A percentile compares a stretch with the other conserved stretches of the same genome.
Conservation (phyloP, 2,329 filamentous ascomycete species). For the Penicillium sclerotiorum region DNA sequence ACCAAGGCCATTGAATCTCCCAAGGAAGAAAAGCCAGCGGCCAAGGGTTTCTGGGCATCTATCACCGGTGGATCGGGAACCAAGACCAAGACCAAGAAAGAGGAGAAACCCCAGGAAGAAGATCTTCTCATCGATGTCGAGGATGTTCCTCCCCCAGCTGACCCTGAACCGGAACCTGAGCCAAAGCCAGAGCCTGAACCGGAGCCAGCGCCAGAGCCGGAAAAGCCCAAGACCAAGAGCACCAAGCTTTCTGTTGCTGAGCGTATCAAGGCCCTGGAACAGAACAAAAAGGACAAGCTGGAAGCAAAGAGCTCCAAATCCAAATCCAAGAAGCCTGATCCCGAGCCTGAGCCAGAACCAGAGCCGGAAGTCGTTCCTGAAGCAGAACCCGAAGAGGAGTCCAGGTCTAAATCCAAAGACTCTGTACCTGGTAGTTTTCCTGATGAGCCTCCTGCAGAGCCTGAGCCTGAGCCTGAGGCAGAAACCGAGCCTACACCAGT, state of each 20-base stretch:
- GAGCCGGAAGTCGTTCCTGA: slow-evolving; percentile 29
- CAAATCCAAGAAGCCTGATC: slow-evolving; percentile 31
- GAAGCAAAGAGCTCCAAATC: slow-evolving; percentile 44
- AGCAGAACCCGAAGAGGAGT: slow-evolving; percentile 31
- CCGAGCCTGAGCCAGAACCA: slow-evolving; percentile 26
- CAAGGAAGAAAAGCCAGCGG: slow-evolving; percentile 42
- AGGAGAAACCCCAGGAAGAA: slow-evolving; percentile 26
- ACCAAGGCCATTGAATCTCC: slow-evolving; percentile 21
- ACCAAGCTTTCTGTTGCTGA: slow-evolving; percentile 54
- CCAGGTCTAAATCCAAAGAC: slow-evolving; percentile 41
- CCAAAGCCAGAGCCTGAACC: slow-evolving; percentile 42
- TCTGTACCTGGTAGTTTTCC: slow-evolving; percentile 63
- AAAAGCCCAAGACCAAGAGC: slow-evolving; percentile 44
- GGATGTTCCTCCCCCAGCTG: slow-evolving; percentile 28
- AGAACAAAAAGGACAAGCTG: slow-evolving; percentile 41
- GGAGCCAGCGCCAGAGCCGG: slow-evolving; percentile 34
- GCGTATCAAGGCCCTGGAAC: slow-evolving; percentile 54
- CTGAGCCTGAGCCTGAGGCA: slow-evolving; percentile 23
- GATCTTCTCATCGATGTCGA: slow-evolving; percentile 42
- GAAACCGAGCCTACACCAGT: slow-evolving; percentile 29
- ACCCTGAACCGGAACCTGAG: slow-evolving; percentile 21
- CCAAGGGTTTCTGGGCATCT: slow-evolving; percentile 48
- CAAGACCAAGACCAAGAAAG: slow-evolving; percentile 50
- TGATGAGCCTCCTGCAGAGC: slow-evolving; percentile 32
- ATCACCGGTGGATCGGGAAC: slow-evolving; percentile 43